These are phyloP conservation scores for Curvularia sp. DNA, from an alignment of 2,329 filamentous ascomycete species.

Conservation along the genomic window DNA sequence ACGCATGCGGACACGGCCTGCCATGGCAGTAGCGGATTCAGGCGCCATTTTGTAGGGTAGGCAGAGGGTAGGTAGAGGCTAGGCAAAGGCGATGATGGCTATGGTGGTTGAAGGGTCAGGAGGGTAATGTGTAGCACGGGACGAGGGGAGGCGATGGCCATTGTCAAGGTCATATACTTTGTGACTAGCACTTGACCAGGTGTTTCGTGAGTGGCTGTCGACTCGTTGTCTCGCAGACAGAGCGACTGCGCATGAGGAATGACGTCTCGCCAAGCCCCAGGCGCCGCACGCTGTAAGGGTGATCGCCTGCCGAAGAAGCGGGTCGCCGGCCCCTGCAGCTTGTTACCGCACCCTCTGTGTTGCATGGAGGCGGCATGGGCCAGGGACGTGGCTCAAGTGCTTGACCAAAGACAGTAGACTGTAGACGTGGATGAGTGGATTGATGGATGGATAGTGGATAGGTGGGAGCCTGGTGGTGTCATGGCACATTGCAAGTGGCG, in stretches of 20 bases:
- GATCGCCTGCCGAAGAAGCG: constrained; percentile 14
- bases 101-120: constrained; percentile 41
- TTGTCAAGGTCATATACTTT: constrained; percentile 27
- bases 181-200: constrained; percentile 26
- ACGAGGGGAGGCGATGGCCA: constrained; percentile 28
- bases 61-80: constrained; percentile 7
- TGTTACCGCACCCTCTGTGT: constrained; percentile 2
- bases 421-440: background rate
- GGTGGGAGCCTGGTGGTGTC: background rate
- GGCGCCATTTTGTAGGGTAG: constrained; percentile 41
- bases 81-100: constrained; percentile 29
- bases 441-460: background rate
- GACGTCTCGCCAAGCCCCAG: constrained; percentile 19
- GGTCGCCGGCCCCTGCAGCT: constrained; percentile 6
- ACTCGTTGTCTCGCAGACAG: constrained; percentile 17
- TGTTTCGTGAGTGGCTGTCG: constrained; percentile 19
- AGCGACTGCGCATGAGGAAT: constrained; percentile 22
- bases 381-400: background rate
- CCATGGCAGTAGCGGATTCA: constrained; percentile 36
- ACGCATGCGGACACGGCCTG: constrained; percentile 40
- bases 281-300: constrained; percentile 7
- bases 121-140: constrained; percentile 46
- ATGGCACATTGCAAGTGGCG: constrained; percentile 3
- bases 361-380: background rate
- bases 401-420: background rate